Evolutionary conservation across 495 filamentous ascomycete genomes (phyloP).

Genomic region (Penicillium lagena): DNA sequence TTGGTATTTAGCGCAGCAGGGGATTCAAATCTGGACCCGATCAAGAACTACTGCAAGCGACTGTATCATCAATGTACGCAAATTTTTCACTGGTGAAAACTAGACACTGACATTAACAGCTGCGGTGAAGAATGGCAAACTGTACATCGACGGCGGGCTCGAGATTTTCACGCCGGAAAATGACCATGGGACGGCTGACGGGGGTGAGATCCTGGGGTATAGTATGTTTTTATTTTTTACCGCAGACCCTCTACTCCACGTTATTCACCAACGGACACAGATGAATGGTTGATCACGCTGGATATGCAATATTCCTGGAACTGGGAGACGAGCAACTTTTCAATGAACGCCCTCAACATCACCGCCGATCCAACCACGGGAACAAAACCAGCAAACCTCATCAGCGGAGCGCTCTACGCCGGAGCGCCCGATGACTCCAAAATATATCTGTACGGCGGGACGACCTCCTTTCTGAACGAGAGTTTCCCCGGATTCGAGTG

Average conservation of each 20-base stretch:
- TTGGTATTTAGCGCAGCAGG: background rate
- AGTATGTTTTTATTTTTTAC: background rate
- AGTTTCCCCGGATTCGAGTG: slow-evolving; percentile 24
- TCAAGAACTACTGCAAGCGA: slow-evolving; percentile 23
- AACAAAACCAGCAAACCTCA: slow-evolving; percentile 18
- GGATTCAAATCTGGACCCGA: slow-evolving; percentile 16
- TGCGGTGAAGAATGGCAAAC: slow-evolving; percentile 24
- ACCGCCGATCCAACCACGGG: slow-evolving; percentile 16
- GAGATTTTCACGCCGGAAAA: slow-evolving; percentile 21
- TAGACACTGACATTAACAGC: slow-evolving; percentile 16
- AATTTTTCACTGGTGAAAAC: background rate
- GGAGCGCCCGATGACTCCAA: slow-evolving; percentile 10
- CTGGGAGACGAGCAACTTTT: slow-evolving; percentile 32
- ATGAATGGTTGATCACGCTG: slow-evolving; percentile 28
- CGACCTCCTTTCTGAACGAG: slow-evolving; percentile 21
- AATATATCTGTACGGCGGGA: slow-evolving; percentile 31
- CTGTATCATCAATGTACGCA: slow-evolving; percentile 27
- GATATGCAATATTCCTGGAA: slow-evolving; percentile 33
- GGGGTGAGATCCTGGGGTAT: too few relatives aligned
- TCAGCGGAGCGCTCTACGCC: slow-evolving; percentile 29
- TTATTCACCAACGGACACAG: slow-evolving; percentile 13
- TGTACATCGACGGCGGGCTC: slow-evolving; percentile 34
- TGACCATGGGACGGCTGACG: background rate
- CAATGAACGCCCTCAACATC: slow-evolving; percentile 21
- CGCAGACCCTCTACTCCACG: slow-evolving; percentile 9